Evolutionary conservation across 768 basidiomycete genomes (phyloP).

Genomic region (Pleurotus salmoneostramineus): DNA sequence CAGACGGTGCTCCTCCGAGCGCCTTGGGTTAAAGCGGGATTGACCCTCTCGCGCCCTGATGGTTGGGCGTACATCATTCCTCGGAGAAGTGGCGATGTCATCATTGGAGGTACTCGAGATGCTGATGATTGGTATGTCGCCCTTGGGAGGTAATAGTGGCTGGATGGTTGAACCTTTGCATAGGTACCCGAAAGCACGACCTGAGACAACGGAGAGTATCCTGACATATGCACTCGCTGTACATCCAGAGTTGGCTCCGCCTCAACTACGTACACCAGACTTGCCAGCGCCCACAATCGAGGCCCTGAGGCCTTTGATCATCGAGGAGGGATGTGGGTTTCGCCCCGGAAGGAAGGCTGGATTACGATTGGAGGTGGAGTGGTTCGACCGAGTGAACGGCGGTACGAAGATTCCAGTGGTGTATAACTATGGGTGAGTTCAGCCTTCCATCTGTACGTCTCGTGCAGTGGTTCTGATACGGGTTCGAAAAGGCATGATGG

Average conservation of each 20-base stretch:
- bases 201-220: slow-evolving; percentile 58
- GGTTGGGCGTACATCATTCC: slow-evolving; percentile 66
- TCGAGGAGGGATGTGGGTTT: slow-evolving; percentile 55
- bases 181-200: slow-evolving; percentile 63
- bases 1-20: slow-evolving; percentile 78
- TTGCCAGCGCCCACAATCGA: slow-evolving; percentile 42
- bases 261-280: slow-evolving; percentile 35
- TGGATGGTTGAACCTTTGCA: neutral
- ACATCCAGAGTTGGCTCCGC: slow-evolving; percentile 57
- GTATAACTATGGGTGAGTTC: slow-evolving; percentile 28
- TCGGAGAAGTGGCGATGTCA: slow-evolving; percentile 52
- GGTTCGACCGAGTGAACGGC: slow-evolving; percentile 22
- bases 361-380: slow-evolving; percentile 52
- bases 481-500: slow-evolving; percentile 7
- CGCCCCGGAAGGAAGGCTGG: slow-evolving; percentile 67
- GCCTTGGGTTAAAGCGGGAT: slow-evolving; percentile 58
- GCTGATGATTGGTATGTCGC: slow-evolving; percentile 54
- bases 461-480: neutral
- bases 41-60: slow-evolving; percentile 34
- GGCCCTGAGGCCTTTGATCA: slow-evolving; percentile 42
- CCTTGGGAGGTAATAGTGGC: neutral
- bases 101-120: slow-evolving; percentile 59
- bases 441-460: neutral
- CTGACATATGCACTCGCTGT: slow-evolving; percentile 47
- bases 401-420: slow-evolving; percentile 34